phyloP scores from a whole-genome alignment of 2,329 filamentous ascomycete genomes.

The Penicillium hordei region DNA sequence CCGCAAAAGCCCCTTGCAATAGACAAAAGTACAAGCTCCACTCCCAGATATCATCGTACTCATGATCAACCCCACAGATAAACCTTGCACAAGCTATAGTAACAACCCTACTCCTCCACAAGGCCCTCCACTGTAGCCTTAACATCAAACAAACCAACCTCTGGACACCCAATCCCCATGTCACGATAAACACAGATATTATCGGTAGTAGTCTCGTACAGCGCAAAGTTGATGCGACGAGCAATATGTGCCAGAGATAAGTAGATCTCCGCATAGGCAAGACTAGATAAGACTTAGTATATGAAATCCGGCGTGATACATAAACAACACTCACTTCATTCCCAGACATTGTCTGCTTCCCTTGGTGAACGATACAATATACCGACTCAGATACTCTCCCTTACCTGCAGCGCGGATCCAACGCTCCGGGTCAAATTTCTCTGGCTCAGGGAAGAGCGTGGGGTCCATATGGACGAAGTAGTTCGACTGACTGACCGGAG shows the following conservation, averaged over 20 bases:
- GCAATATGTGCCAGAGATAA: constrained; percentile 23
- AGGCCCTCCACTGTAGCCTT: constrained; percentile 18
- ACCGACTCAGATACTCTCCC: constrained; percentile 19
- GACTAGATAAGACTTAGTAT: constrained; percentile 10
- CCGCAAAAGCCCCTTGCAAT: not conserved
- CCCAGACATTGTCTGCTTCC: constrained; percentile 25
- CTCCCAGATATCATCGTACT: not conserved
- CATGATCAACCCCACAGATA: not conserved
- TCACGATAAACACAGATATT: constrained; percentile 24
- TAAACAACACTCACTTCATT: constrained; percentile 20
- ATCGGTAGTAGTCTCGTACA: constrained; percentile 19
- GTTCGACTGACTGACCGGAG: constrained; percentile 26
- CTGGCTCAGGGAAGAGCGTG: constrained; percentile 20
- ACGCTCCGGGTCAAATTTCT: constrained; percentile 22
- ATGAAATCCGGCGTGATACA: not conserved
- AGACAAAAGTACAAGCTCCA: not conserved
- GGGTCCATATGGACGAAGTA: constrained; percentile 28
- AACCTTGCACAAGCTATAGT: not conserved
- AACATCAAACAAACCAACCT: constrained; percentile 16
- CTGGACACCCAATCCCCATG: constrained; percentile 17
- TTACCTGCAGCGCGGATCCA: constrained; percentile 18
- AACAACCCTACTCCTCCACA: constrained; percentile 14
- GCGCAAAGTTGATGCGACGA: constrained; percentile 19
- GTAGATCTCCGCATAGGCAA: constrained; percentile 26
- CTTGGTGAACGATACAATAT: constrained; percentile 25